phyloP scores from a whole-genome alignment of 164 flowering plant genomes.

The Nymphaea thermarum region DNA sequence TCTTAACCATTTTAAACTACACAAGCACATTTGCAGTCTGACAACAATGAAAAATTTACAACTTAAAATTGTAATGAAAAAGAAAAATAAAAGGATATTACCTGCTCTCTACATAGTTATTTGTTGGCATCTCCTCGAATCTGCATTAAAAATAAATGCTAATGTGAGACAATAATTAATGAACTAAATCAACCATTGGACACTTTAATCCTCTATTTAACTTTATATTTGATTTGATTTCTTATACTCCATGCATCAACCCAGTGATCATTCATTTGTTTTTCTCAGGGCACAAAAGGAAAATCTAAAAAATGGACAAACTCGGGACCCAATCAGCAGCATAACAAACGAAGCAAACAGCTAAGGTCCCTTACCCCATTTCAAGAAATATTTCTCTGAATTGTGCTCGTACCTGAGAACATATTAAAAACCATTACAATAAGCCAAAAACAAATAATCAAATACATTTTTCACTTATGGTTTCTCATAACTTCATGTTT shows the following conservation, averaged over 20 bases:
- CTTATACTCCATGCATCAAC: neutral
- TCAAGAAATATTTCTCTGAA: conserved; percentile 61
- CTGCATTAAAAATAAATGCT: conserved; percentile 28
- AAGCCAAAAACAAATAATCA: too few species aligned
- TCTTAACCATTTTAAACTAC: neutral
- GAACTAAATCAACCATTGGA: neutral
- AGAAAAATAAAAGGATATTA: conserved; percentile 5
- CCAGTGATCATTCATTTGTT: neutral
- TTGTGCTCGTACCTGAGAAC: conserved; percentile 61
- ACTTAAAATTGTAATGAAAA: too few species aligned
- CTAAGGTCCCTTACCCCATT: conserved; percentile 57
- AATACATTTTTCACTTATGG: too few species aligned
- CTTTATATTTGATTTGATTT: too few species aligned
- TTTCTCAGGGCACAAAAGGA: neutral
- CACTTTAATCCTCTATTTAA: too few species aligned
- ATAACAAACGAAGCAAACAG: too few species aligned
- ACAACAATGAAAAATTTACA: neutral
- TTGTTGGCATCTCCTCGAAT: conserved; percentile 97
- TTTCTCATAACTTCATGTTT: too few species aligned
- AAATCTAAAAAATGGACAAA: neutral
- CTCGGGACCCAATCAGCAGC: neutral
- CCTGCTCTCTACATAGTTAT: conserved; percentile 93
- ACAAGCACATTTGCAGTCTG: neutral
- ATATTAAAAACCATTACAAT: too few species aligned
- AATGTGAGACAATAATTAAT: neutral